A percentile compares a stretch with the other conserved stretches of the same genome.
These are phyloP conservation scores for Coprinopsis strossmayeri DNA, from an alignment of 768 basidiomycete species.

Conservation along the genomic window DNA sequence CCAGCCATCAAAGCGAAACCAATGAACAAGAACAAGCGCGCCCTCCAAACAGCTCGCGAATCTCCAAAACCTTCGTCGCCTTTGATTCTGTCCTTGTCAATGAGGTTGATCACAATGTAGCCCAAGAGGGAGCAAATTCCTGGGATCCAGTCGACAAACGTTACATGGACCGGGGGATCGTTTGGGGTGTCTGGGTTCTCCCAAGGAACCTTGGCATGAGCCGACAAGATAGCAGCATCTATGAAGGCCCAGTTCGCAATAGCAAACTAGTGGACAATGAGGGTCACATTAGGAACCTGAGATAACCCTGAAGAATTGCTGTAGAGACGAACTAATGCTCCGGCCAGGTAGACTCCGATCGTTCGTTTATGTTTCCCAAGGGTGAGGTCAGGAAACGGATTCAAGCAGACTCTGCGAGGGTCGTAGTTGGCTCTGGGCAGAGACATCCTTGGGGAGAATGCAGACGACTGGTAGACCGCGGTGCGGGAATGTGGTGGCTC, in stretches of 20 bases:
- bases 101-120: constrained; percentile 86
- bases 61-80: constrained; percentile 80
- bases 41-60: constrained; percentile 83
- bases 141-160: constrained; percentile 96
- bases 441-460: constrained; percentile 34
- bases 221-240: constrained; percentile 87
- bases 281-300: not conserved
- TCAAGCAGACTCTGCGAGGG: constrained; percentile 81
- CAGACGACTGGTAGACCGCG: constrained; percentile 11
- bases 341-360: constrained; percentile 85
- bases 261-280: constrained; percentile 61
- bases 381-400: constrained; percentile 74
- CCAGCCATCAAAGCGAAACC: constrained; percentile 98
- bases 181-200: constrained; percentile 53
- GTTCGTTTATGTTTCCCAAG: constrained; percentile 75
- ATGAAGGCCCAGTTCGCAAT: constrained; percentile 93
- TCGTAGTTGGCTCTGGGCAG: constrained; percentile 73
- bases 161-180: constrained; percentile 63
- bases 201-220: constrained; percentile 74
- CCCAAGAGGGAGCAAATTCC: constrained; percentile 91
- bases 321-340: constrained; percentile 73
- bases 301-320: not conserved
- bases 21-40: constrained; percentile 84
- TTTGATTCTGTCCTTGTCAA: constrained; percentile 87
- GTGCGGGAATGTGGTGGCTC: constrained; percentile 15